Evolutionary conservation across 1,139 yeast species (phyloP).

Genomic region (Nakaseomyces uthaithaninus): DNA sequence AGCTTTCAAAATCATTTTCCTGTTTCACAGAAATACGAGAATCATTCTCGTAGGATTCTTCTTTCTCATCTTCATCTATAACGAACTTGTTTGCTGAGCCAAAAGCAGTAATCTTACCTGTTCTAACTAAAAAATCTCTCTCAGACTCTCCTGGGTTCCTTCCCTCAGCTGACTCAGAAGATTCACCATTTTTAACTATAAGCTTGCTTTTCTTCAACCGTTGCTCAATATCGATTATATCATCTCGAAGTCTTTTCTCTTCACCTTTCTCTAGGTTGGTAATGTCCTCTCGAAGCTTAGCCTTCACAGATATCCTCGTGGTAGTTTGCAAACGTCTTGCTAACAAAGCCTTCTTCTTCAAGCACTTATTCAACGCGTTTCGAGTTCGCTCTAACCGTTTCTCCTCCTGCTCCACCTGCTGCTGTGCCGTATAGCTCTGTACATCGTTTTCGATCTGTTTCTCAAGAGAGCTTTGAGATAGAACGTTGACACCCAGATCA

Average conservation of each 20-base stretch:
- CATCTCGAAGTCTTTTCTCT: conserved; percentile 45
- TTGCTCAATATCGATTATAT: conserved; percentile 55
- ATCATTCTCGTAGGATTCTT: conserved; percentile 7
- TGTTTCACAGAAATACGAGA: conserved; percentile 9
- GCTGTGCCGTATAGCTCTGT: conserved; percentile 47
- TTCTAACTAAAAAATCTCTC: conserved; percentile 71
- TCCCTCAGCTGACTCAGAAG: conserved; percentile 22
- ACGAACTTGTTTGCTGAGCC: conserved; percentile 58
- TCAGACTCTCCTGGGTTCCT: conserved; percentile 62
- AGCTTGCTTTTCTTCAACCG: conserved; percentile 38
- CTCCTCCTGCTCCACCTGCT: conserved; percentile 65
- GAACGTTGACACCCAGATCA: conserved; percentile 42
- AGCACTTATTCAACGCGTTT: conserved; percentile 39
- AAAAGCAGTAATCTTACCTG: conserved; percentile 92
- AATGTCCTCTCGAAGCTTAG: conserved; percentile 48
- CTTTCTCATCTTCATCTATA: conserved; percentile 17
- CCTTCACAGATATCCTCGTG: conserved; percentile 60
- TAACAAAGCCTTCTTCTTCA: conserved; percentile 40
- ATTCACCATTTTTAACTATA: conserved; percentile 9
- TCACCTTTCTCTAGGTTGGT: conserved; percentile 45
- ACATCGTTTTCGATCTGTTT: conserved; percentile 64
- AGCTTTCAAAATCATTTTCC: conserved; percentile 28
- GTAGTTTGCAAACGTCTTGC: conserved; percentile 45
- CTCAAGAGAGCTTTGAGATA: conserved; percentile 73
- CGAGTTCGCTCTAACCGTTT: conserved; percentile 63